Evolutionary conservation across 208 protist genomes (phyloP), one percentile per base, ranked within the genome.

Genomic region (Wallacemonas sp.): DNA sequence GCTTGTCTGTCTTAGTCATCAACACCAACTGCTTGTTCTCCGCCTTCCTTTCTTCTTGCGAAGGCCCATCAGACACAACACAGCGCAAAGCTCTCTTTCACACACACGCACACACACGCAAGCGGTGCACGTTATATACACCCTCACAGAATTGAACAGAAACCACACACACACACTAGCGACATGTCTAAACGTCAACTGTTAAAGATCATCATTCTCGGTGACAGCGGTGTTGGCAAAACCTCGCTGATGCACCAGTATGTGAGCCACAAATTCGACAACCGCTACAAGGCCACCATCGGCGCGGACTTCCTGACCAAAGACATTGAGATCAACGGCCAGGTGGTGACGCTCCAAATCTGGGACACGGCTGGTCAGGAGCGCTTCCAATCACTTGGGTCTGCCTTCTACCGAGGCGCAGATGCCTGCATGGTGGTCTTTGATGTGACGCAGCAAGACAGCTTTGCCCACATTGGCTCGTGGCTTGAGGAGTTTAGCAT

Each of bases 211-310:
- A 95, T 97, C 64, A 93, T 97, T 49, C 75, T 97, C 11, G 94
- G 94, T n/a, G 94, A 97, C 71, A 94, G 88, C 51, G 94, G 94
- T 19, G 90, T 96, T 8, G 94, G 94, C 22, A 97, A 97, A 72
- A 97, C 91, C 6, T 93, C 88, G 19, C 66, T 97, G 4, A 95
- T 97, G 90, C 77, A 96, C 71, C 94, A 93, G 56, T 97, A 91
- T 63, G 89, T 96, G 5, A 92, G 85, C 72, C 81, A 90, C 58
- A 93, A 86, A 58, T 97, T 97, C 67, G 87, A 95, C 66, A 96
- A 79, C 66, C 94, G 98, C 68, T 99, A 99, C 80, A 99, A 99
- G 86, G 98, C 98, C 17, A 99, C 99, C 44, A 99, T 99, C 75
- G 98, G 99, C 22, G 99, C 98, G 17, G 99, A 99, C 77, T 99